Base-by-base conservation (phyloP, 2,329 filamentous ascomycete species). In the Aspergillus ruber region DNA sequence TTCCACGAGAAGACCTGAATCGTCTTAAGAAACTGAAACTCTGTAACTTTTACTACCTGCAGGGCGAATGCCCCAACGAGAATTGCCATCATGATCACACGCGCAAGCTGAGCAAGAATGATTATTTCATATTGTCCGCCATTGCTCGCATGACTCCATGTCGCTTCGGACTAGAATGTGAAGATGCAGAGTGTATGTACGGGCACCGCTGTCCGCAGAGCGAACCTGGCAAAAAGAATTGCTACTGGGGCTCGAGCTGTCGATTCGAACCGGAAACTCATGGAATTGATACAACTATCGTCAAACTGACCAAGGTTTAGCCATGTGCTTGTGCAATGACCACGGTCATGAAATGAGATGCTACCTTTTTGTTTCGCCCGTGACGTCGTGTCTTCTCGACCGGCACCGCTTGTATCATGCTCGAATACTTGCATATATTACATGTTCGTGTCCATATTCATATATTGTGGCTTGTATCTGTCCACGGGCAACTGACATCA, bases 91-190 rank as follows among this genome's bases (percentile, higher is more conserved):
- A 72, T 50, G 77, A 78, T 7, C 80, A 84, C 60, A 66, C 73
- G 29, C 75, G 77, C 60, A 74, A 76, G 50, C 69, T 81, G 32
- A 76, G 68, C n/a, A 70, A 70, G 43, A 68, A 69, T 27, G 80
- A 84, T 56, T 60, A 77, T 43, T 69, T 72, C 17, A 75, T 75
- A n/a, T 64, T 84, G 46, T 73, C 74, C 21, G 74, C 79, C 20
- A 78, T 84, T 17, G 80, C 81, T 42, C 76, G 81, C 44, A 82
- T 83, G 78, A 81, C 79, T 3, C 79, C 80, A 20, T 84, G 81
- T 58, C 73, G 73, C 48, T 77, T 78, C 56, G 79, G 79, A 9
- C 71, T 74, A 43, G 72, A 72, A 12, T 84, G 81, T 56, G 71
- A 79, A 44, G 81, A 84, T 50, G 61, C 73, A 1, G 76, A 77